These are phyloP conservation scores for Craterostigma plantagineum DNA, from an alignment of 257 asterid species.

Conservation along the genomic window DNA sequence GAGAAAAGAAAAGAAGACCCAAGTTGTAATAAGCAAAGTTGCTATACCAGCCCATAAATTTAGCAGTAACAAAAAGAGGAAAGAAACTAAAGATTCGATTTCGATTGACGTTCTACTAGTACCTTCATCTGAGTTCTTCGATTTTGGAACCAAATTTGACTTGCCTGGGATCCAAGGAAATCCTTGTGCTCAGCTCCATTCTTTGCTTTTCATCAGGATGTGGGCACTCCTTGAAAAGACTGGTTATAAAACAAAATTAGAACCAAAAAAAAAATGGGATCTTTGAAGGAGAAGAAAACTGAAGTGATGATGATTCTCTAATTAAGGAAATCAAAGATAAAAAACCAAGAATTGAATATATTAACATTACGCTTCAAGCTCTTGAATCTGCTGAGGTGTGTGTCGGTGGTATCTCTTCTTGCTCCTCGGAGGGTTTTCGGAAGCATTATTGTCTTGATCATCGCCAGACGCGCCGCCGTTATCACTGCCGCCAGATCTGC, in stretches of 20 bases:
- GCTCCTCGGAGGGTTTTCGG: conserved; percentile 68
- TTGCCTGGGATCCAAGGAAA: conserved; percentile 62
- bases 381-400: conserved; percentile 97
- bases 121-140: conserved; percentile 98
- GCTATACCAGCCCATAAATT: too few relatives aligned
- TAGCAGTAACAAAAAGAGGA: too few relatives aligned
- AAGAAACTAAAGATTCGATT: neutral
- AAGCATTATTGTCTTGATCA: conserved; percentile 61
- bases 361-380: conserved; percentile 90
- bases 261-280: neutral
- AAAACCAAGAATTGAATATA: too few relatives aligned
- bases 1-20: neutral
- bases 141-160: conserved; percentile 93
- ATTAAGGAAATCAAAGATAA: conserved; percentile 3
- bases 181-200: conserved; percentile 74
- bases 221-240: conserved; percentile 93
- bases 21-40: too few relatives aligned
- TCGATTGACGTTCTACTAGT: neutral
- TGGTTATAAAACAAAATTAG: conserved; percentile 6
- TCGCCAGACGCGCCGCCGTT: conserved; percentile 87
- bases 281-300: neutral
- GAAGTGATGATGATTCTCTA: too few relatives aligned
- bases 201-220: conserved; percentile 97
- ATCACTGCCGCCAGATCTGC: conserved; percentile 99
- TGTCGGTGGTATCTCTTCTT: conserved; percentile 95